Base-by-base conservation (phyloP, 192 early-diverging fungal genomes). In the Obelidium mucronatum region DNA sequence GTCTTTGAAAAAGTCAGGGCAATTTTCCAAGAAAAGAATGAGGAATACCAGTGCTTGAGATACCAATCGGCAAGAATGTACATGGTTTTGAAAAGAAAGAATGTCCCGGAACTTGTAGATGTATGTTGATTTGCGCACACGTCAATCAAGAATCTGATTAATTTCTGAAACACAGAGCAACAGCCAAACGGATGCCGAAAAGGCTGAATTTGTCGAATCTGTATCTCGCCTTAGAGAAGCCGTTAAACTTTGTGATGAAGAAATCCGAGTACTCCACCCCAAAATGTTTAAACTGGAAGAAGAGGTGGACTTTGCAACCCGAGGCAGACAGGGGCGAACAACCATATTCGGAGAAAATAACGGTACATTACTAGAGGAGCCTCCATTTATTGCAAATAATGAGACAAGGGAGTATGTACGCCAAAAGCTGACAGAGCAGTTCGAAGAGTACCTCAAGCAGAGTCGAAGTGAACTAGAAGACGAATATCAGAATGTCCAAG, bases 251-350 rank as follows among this genome's bases (percentile, higher is more conserved):
- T 71, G 37, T 4, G 76, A 77, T 31, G 76, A 77, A 28, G 58
- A 67, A 67, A 77, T 77, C 40, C 51, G 76, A 2, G 35, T 40
- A 15, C 5, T 77, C 6, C 51, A 56, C 22, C 48, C 54, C 11
- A 51, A 77, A 48, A 15, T 77, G 1, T 77, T 77, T 44, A 62
- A 77, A 56, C 28, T 77, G 35, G 66, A 70, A 28, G 76, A 77
- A 67, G 65, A 68, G 33, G 53, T 67, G 35, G 76, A 77, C 40
- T 40, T 42, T 5, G 11, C 24, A 1, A 37, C 24, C 11, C 53
- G 59, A 59, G 55, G 55, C 6, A 8, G 22, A 11, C 55, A 58
- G 26, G 17, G 55, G 11, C 48, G 11, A 8, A 51, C 48, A 22
- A 51, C 11, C 48, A 33, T n/a, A n/a, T n/a, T n/a, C n/a, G n/a